Evolutionary conservation across 2,329 filamentous ascomycete species (phyloP).

Genomic region (Didymella pinodella): DNA sequence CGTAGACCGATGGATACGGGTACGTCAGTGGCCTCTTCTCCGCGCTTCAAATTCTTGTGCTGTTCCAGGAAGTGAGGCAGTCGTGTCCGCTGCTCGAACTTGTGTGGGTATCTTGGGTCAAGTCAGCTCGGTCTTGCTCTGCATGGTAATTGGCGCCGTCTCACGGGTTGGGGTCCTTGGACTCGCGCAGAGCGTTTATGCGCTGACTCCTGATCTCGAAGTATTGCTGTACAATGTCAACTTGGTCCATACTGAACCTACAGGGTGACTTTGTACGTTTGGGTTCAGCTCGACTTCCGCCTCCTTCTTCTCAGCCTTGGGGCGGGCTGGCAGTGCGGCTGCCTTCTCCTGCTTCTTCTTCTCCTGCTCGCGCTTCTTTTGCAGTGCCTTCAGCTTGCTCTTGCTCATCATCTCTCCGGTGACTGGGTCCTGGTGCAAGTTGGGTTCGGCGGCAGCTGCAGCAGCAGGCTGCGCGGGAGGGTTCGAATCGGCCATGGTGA

Average conservation of each 20-base stretch:
- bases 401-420: slow-evolving; percentile 80
- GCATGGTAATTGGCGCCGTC: not conserved
- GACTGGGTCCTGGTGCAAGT: slow-evolving; percentile 82
- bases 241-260: not conserved
- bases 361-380: slow-evolving; percentile 88
- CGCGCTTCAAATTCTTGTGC: slow-evolving; percentile 83
- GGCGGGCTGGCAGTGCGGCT: slow-evolving; percentile 68
- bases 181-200: slow-evolving; percentile 77
- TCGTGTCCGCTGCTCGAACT: slow-evolving; percentile 87
- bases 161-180: slow-evolving; percentile 74
- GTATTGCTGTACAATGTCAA: slow-evolving; percentile 70
- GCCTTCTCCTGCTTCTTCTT: slow-evolving; percentile 86
- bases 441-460: slow-evolving; percentile 52
- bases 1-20: slow-evolving; percentile 80
- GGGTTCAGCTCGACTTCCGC: slow-evolving; percentile 72
- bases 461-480: slow-evolving; percentile 32
- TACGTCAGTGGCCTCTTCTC: slow-evolving; percentile 79
- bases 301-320: slow-evolving; percentile 68
- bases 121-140: not conserved
- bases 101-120: slow-evolving; percentile 72
- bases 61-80: slow-evolving; percentile 80
- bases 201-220: slow-evolving; percentile 88
- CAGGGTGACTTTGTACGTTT: slow-evolving; percentile 64
- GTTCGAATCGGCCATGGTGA: slow-evolving; percentile 44
- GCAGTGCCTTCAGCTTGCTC: slow-evolving; percentile 80